These are phyloP conservation scores for Antitrichia curtipendula DNA, from an alignment of 225 moss, liverwort and hornwort species.

Conservation along the genomic window DNA sequence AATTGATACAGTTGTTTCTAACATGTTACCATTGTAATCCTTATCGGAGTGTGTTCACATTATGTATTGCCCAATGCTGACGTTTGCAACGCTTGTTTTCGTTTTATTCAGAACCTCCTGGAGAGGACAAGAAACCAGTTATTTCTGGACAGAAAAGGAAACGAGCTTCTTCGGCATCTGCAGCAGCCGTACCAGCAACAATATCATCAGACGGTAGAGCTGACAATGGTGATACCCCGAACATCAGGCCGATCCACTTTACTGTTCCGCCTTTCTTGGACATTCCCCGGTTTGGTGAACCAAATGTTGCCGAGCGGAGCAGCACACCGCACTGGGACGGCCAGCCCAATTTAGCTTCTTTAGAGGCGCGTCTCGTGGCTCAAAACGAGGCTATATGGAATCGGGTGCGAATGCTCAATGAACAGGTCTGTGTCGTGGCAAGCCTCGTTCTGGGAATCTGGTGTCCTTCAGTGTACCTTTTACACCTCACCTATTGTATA, in stretches of 20 bases:
- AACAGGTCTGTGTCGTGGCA: constrained; percentile 14
- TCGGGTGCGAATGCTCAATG: constrained; percentile 29
- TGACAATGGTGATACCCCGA: constrained; percentile 5
- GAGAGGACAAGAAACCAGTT: constrained; percentile 12
- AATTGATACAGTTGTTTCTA: not conserved
- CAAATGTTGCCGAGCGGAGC: constrained; percentile 10
- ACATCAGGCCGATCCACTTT: constrained; percentile 12
- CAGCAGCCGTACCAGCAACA: not conserved
- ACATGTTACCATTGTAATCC: not conserved
- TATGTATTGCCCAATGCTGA: not conserved
- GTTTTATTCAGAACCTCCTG: not conserved
- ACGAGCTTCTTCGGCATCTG: constrained; percentile 10
- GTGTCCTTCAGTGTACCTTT: not conserved
- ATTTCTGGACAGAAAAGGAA: constrained; percentile 17
- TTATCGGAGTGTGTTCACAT: not conserved
- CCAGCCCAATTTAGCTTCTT: constrained; percentile 4
- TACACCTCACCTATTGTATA: not conserved
- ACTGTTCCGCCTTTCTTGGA: constrained; percentile 11
- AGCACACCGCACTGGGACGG: constrained; percentile 19
- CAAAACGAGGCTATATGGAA: constrained; percentile 44
- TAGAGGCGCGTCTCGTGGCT: constrained; percentile 26
- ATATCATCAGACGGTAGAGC: constrained; percentile 12
- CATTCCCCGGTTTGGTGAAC: constrained; percentile 1
- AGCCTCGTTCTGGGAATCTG: not conserved
- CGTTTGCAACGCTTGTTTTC: not conserved